phyloP scores from a whole-genome alignment of 2,329 filamentous ascomycete genomes.

The Fusarium piperis region DNA sequence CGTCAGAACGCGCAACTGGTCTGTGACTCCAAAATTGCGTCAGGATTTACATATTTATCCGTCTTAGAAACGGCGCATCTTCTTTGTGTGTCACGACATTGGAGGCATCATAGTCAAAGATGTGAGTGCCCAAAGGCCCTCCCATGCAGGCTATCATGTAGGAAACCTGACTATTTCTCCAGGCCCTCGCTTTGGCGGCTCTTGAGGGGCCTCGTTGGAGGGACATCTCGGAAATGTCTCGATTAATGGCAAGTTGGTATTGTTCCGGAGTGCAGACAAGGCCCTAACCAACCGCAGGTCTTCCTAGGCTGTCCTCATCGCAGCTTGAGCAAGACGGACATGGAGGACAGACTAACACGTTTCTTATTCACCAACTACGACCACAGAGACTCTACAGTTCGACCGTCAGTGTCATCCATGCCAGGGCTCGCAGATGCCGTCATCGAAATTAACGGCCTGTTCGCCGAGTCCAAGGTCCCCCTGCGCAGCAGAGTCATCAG shows the following conservation, averaged over 20 bases:
- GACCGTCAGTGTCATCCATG: not conserved
- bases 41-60: not conserved
- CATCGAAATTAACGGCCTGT: not conserved
- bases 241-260: not conserved
- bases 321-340: not conserved
- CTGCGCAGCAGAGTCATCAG: not conserved
- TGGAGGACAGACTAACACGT: not conserved
- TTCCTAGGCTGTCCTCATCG: not conserved
- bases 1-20: not conserved
- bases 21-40: rapidly evolving
- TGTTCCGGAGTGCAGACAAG: not conserved
- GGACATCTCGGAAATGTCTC: not conserved
- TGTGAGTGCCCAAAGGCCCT: not conserved
- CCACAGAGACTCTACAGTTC: not conserved
- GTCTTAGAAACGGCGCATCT: not conserved
- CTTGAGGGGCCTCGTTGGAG: not conserved
- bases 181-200: conserved; percentile 1
- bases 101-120: not conserved
- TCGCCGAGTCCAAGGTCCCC: not conserved
- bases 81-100: not conserved
- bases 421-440: not conserved
- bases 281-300: not conserved
- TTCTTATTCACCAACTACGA: not conserved
- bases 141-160: rapidly evolving
- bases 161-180: not conserved